These are phyloP conservation scores for Cladophialophora psammophila DNA, from an alignment of 2,329 filamentous ascomycete species.

Conservation along the genomic window DNA sequence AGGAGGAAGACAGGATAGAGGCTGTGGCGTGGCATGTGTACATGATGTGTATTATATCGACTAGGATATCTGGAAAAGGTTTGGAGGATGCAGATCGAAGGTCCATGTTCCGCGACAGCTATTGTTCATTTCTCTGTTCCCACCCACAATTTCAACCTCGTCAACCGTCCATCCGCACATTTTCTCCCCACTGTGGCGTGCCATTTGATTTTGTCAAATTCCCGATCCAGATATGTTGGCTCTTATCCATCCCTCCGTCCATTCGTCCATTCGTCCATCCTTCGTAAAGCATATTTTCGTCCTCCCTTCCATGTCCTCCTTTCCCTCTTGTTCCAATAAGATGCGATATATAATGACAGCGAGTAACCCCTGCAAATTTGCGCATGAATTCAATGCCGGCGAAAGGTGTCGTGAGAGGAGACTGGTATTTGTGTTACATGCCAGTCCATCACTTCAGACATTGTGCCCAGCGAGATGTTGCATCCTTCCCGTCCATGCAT, in stretches of 20 bases:
- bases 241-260: background rate
- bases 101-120: background rate
- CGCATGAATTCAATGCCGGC: background rate
- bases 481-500: background rate
- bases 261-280: background rate
- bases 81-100: background rate
- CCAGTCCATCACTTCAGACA: background rate
- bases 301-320: background rate
- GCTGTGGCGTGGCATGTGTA: background rate
- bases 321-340: background rate
- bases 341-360: slow-evolving; percentile 6
- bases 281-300: slow-evolving; percentile 4
- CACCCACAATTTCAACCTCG: background rate
- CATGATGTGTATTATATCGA: background rate
- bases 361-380: background rate
- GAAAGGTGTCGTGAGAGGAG: background rate
- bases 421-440: background rate
- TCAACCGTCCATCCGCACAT: background rate
- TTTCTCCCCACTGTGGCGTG: background rate
- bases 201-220: background rate
- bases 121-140: background rate
- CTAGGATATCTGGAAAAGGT: background rate
- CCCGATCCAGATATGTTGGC: background rate
- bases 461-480: background rate
- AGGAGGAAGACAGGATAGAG: slow-evolving; percentile 25